These are phyloP conservation scores for Niebla homalea DNA, from an alignment of 495 filamentous ascomycete species.

Conservation along the genomic window DNA sequence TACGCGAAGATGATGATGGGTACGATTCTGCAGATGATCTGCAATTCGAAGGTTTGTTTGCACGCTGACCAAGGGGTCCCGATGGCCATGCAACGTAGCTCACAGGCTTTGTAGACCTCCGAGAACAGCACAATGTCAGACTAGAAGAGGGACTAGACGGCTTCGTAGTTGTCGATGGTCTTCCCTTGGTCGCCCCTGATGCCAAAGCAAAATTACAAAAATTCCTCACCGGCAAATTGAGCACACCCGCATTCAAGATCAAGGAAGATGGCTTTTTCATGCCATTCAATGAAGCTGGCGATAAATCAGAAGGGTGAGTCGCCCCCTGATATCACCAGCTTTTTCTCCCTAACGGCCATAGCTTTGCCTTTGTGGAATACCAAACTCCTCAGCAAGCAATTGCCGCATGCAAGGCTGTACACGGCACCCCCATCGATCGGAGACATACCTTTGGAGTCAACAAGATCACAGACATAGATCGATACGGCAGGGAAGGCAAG, in stretches of 20 bases:
- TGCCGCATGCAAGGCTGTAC: conserved; percentile 72
- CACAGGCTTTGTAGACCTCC: conserved; percentile 51
- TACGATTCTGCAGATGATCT: conserved; percentile 85
- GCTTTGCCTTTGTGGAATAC: conserved; percentile 93
- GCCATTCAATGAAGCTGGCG: conserved; percentile 68
- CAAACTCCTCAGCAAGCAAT: conserved; percentile 82
- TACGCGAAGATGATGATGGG: conserved; percentile 68
- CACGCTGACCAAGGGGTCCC: conserved; percentile 19
- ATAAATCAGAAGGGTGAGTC: conserved; percentile 65
- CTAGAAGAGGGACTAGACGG: conserved; percentile 90
- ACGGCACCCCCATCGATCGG: conserved; percentile 78
- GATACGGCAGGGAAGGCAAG: conserved; percentile 85
- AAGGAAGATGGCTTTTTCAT: conserved; percentile 82
- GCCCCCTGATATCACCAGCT: background rate
- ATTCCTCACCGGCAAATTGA: conserved; percentile 84
- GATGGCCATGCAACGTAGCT: conserved; percentile 3
- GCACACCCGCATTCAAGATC: conserved; percentile 58
- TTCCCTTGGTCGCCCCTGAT: conserved; percentile 72
- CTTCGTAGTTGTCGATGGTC: conserved; percentile 89
- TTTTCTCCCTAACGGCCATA: conserved; percentile 22
- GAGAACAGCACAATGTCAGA: conserved; percentile 86
- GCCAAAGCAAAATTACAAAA: conserved; percentile 83
- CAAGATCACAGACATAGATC: conserved; percentile 95
- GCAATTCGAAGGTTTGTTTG: conserved; percentile 59
- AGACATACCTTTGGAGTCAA: conserved; percentile 90